These are phyloP conservation scores for Ceratocystis papillata DNA, from an alignment of 2,329 filamentous ascomycete genomes.

Conservation along the genomic window DNA sequence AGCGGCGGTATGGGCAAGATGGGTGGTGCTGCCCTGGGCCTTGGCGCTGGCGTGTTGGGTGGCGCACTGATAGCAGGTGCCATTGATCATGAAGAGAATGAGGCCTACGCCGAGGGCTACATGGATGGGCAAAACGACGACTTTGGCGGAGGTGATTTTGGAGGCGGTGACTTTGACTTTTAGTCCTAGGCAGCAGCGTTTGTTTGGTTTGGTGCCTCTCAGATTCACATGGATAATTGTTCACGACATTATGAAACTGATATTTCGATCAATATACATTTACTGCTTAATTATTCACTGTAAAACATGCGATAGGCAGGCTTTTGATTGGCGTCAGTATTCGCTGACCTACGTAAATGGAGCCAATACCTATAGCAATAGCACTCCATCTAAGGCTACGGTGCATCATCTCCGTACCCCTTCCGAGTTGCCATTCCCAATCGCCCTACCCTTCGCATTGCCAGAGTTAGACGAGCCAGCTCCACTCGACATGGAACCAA, in stretches of 20 bases:
- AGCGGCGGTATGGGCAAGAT: conserved; percentile 42
- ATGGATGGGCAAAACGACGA: conserved; percentile 29
- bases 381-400: not conserved
- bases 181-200: conserved; percentile 26
- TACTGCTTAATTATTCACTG: not conserved
- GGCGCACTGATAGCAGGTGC: conserved; percentile 61
- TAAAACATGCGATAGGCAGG: not conserved
- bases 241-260: not conserved
- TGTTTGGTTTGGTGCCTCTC: not conserved
- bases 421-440: conserved; percentile 30
- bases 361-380: not conserved
- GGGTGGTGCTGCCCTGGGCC: conserved; percentile 64
- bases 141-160: conserved; percentile 29
- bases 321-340: not conserved
- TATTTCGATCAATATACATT: not conserved
- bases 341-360: not conserved
- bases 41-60: conserved; percentile 71
- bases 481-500: conserved; percentile 49
- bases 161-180: conserved; percentile 32
- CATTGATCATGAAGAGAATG: conserved; percentile 50
- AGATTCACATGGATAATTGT: not conserved
- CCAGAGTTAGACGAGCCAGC: conserved; percentile 41
- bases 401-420: conserved; percentile 33
- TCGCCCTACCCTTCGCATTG: conserved; percentile 33
- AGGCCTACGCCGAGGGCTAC: conserved; percentile 43